A percentile compares a stretch with the other conserved stretches of the same genome.
phyloP scores from a whole-genome alignment of 768 basidiomycete genomes.

The Podaxis sp. region DNA sequence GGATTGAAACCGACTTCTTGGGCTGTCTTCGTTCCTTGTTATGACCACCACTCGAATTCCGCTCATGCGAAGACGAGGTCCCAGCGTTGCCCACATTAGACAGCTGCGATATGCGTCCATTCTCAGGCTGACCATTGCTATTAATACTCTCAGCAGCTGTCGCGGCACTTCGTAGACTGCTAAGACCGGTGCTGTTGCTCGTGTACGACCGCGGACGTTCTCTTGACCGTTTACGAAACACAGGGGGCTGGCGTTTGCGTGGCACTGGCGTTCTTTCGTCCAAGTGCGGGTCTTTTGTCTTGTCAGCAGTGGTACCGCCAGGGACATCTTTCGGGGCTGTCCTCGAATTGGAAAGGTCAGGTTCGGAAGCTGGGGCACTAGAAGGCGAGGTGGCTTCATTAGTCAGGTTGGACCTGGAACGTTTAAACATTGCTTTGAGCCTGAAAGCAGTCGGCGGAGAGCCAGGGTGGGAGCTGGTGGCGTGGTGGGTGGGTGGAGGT shows the following conservation, averaged over 20 bases:
- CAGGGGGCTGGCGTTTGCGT: conserved; percentile 21
- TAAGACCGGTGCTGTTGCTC: conserved; percentile 53
- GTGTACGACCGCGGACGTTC: conserved; percentile 56
- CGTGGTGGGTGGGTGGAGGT: conserved; percentile 21
- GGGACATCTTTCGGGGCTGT: conserved; percentile 22
- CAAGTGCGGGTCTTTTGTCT: conserved; percentile 13
- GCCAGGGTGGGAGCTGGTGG: conserved; percentile 14
- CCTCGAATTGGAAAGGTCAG: conserved; percentile 11
- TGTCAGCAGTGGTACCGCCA: conserved; percentile 7
- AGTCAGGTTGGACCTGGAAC: conserved; percentile 55
- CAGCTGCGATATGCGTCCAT: conserved; percentile 12
- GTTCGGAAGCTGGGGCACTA: conserved; percentile 14
- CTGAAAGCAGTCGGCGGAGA: conserved; percentile 60
- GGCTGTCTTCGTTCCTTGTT: not conserved
- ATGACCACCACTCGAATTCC: not conserved
- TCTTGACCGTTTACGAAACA: conserved; percentile 24
- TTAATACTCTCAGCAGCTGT: conserved; percentile 44
- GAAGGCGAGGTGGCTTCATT: conserved; percentile 27
- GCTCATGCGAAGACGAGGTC: conserved; percentile 7
- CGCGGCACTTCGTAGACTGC: conserved; percentile 55
- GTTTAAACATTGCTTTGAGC: conserved; percentile 61
- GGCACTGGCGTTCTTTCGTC: conserved; percentile 15
- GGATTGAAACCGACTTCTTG: not conserved
- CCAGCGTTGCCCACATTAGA: conserved; percentile 10
- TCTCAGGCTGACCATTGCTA: conserved; percentile 17